phyloP scores from a whole-genome alignment of 2,329 filamentous ascomycete genomes.

The Stachybotrys elegans region DNA sequence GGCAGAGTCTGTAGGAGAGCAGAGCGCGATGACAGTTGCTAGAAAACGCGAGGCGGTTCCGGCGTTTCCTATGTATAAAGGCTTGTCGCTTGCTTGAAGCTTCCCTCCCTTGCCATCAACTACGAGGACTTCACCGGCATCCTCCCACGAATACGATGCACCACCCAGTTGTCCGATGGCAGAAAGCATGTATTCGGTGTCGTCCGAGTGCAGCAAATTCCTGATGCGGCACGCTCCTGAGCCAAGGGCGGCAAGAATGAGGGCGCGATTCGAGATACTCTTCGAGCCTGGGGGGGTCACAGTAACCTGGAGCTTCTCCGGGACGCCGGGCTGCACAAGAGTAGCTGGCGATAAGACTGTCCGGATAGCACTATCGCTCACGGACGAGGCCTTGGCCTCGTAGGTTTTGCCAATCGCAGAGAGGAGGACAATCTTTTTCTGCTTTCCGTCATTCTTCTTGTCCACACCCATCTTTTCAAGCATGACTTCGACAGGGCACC shows the following conservation, averaged over 20 bases:
- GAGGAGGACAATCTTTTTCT: conserved; percentile 93
- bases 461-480: conserved; percentile 94
- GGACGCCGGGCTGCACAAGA: conserved; percentile 67
- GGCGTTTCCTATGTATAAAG: conserved; percentile 92
- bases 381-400: conserved; percentile 82
- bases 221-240: conserved; percentile 80
- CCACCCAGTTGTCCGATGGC: conserved; percentile 82
- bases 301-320: conserved; percentile 58
- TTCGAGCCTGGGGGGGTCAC: conserved; percentile 94
- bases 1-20: conserved; percentile 57
- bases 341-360: conserved; percentile 78
- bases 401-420: conserved; percentile 84
- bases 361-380: conserved; percentile 80
- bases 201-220: conserved; percentile 92
- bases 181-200: conserved; percentile 94
- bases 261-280: conserved; percentile 92
- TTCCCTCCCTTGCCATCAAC: conserved; percentile 88
- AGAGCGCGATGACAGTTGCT: conserved; percentile 84
- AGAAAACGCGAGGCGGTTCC: conserved; percentile 94
- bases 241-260: conserved; percentile 89
- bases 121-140: conserved; percentile 84
- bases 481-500: conserved; percentile 79
- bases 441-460: conserved; percentile 94
- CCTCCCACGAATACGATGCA: conserved; percentile 88
- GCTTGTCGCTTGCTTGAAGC: conserved; percentile 67